Percentiles rank a stretch among this genome's conserved stretches.
Conservation (phyloP, 441 rosid species). For the Viola pubescens region DNA sequence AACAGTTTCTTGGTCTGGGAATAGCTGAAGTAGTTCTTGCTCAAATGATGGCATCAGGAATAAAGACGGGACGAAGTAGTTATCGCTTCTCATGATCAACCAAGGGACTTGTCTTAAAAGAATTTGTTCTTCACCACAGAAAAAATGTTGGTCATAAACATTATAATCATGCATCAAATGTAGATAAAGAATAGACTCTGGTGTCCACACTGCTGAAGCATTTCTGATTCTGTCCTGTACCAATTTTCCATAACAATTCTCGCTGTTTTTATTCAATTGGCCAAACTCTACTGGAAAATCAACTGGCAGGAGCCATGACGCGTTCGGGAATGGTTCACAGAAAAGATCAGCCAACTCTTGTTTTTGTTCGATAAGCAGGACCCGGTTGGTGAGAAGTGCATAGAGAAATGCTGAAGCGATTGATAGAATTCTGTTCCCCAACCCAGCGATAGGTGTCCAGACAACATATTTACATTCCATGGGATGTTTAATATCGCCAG, state of each 20-base stretch:
- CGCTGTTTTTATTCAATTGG: not conserved
- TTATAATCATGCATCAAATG: no score
- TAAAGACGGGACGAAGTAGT: constrained; percentile 8
- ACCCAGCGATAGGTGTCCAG: not conserved
- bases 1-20: constrained; percentile 10
- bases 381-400: not conserved
- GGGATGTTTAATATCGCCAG: not conserved
- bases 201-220: not conserved
- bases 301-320: not conserved
- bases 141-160: not conserved
- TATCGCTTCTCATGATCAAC: constrained; percentile 4
- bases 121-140: not conserved
- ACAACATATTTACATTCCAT: not conserved
- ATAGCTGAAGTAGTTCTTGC: constrained; percentile 1
- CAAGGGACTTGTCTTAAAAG: constrained; percentile 2
- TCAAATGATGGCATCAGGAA: constrained; percentile 9
- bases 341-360: not conserved
- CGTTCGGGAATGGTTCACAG: not conserved
- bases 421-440: constrained; percentile 1
- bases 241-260: not conserved
- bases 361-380: not conserved
- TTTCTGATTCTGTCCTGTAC: not conserved
- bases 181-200: no score
- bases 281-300: not conserved
- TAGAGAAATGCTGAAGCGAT: not conserved